Base-by-base conservation (phyloP, 1,284 basidiomycete species). In the Trichosporon sp. region DNA sequence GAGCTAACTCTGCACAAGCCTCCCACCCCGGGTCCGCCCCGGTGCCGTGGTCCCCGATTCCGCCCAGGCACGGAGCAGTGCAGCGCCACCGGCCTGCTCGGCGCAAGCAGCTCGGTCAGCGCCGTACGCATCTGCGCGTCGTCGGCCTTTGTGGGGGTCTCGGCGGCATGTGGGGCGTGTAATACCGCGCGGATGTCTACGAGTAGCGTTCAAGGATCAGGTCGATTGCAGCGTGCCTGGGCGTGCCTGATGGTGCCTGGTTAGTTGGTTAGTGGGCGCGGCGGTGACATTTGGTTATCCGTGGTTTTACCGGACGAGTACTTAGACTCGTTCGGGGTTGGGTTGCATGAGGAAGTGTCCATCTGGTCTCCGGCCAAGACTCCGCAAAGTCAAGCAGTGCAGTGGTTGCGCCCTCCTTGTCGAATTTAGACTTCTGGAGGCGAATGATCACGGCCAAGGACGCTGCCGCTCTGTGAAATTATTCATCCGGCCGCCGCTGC, bases 211-310 rank as follows among this genome's bases (percentile, higher is more conserved):
- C 51, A 26, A 54, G 51, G 51, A 16, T 43, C 48, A 7, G 6
- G 51, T 54, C 51, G 51, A 54, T 54, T 26, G 51, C 51, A 26
- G 12, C 51, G 51, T 54, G 51, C 51, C 51, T 54, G 51, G 51
- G 16, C 14, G 51, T 16, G 14, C 16, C 40, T 43, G 40, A 11
- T 43, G 26, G 26, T 26, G 26, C 26, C 16, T n/a, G 16, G 40
- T 43, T 43, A 14, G 40, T 43, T 11, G 40, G 43, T 46, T 16
- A 16, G 43, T n/a, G 43, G 16, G 16, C 26, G 26, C 26, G 26
- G 26, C 14, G 43, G 43, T 46, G 16, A 46, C 43, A n/a, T 11
- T 1, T 46, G 43, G 43, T 40, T 40, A 11, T 10, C 38, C 38
- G 38, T 40, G 8, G 38, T 40, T 40, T 40, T 40, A 6, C 38